Conservation (phyloP, 768 basidiomycete genomes). For the Pleurotus eryngii region DNA sequence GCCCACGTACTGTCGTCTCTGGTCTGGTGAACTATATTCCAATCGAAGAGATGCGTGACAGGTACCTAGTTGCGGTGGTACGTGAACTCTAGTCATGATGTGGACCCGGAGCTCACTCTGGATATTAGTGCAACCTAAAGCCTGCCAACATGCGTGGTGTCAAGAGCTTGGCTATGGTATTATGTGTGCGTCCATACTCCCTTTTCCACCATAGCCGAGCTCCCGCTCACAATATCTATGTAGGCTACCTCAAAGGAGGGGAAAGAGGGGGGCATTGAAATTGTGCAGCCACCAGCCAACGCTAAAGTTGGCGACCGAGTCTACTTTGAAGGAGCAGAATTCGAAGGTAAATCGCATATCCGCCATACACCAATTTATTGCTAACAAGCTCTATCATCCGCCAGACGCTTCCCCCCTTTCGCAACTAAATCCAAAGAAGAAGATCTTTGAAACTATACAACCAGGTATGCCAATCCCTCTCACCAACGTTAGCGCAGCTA, state of each 20-base stretch:
- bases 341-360: constrained; percentile 54
- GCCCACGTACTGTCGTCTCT: constrained; percentile 94
- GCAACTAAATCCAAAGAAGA: constrained; percentile 97
- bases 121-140: constrained; percentile 81
- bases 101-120: not conserved
- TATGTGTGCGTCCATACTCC: constrained; percentile 56
- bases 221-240: not conserved
- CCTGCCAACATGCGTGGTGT: constrained; percentile 96
- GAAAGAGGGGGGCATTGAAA: constrained; percentile 86
- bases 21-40: constrained; percentile 96
- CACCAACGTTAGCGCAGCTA: not conserved
- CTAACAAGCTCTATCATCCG: constrained; percentile 1
- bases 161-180: constrained; percentile 98
- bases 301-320: constrained; percentile 90
- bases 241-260: constrained; percentile 90
- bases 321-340: constrained; percentile 91
- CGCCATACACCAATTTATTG: not conserved
- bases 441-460: constrained; percentile 96
- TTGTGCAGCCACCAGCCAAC: constrained; percentile 83
- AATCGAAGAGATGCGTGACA: constrained; percentile 88
- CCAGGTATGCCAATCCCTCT: constrained; percentile 52
- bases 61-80: constrained; percentile 81
- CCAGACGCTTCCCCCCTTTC: constrained; percentile 64
- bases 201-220: not conserved
- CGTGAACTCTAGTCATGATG: not conserved